Percentiles rank a stretch among this genome's conserved stretches.
Conservation (phyloP, 805 yeast species). For the Metschnikowia koreensis region DNA sequence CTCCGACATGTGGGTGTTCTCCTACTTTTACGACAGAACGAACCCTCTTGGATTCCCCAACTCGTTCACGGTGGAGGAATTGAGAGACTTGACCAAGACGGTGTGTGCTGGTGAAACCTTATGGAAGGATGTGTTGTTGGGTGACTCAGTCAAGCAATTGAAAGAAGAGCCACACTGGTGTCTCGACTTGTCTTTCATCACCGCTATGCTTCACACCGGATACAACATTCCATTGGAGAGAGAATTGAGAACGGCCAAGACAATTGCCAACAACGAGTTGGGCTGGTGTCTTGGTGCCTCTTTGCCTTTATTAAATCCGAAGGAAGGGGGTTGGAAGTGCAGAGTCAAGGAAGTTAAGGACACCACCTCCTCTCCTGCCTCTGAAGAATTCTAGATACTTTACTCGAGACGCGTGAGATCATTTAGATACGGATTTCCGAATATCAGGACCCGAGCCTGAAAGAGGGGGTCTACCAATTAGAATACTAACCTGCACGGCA, state of each 20-base stretch:
- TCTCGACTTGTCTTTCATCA: conserved; percentile 85
- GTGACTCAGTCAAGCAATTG: conserved; percentile 65
- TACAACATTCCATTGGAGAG: conserved; percentile 89
- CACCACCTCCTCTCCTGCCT: not conserved
- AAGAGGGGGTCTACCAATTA: not conserved
- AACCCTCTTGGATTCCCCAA: conserved; percentile 93
- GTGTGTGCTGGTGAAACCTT: conserved; percentile 82
- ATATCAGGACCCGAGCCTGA: not conserved
- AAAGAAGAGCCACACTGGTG: conserved; percentile 91
- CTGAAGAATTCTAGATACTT: not conserved
- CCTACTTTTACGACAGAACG: conserved; percentile 93
- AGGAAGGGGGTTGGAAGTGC: conserved; percentile 68
- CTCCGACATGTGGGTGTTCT: conserved; percentile 84
- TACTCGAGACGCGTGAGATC: not conserved
- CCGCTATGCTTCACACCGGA: conserved; percentile 89
- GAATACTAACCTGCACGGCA: conserved; percentile 2
- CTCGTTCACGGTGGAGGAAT: conserved; percentile 80
- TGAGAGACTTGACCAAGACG: conserved; percentile 71
- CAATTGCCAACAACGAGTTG: conserved; percentile 81
- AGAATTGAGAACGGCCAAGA: conserved; percentile 90
- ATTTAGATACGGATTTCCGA: not conserved
- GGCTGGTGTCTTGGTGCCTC: conserved; percentile 99
- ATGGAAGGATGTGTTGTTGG: conserved; percentile 71
- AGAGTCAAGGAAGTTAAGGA: conserved; percentile 26
- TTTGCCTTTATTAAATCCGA: conserved; percentile 75